A percentile compares a stretch with the other conserved stretches of the same genome.
Conservation (phyloP, 2,329 filamentous ascomycete genomes). For the Colletotrichum tropicicola region DNA sequence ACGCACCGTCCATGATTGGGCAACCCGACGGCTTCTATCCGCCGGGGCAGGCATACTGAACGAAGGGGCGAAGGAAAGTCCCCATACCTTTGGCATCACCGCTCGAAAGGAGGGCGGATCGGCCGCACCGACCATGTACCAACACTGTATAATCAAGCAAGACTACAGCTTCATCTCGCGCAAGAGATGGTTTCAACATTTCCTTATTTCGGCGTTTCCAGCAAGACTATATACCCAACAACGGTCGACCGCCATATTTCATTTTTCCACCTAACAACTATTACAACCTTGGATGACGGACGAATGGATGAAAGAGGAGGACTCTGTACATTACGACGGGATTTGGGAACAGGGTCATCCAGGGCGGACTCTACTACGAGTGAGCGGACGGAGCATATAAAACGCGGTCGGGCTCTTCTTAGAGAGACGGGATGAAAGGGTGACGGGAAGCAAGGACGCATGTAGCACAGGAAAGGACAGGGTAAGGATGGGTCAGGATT, state of each 20-base stretch:
- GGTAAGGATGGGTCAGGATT: neutral
- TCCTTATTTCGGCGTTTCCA: slow-evolving; percentile 5
- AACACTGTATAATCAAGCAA: neutral
- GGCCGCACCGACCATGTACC: neutral
- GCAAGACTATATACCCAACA: slow-evolving; percentile 28
- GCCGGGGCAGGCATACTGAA: slow-evolving; percentile 23
- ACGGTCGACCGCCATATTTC: slow-evolving; percentile 12
- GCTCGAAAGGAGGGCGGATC: too few relatives aligned
- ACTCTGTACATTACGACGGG: slow-evolving; percentile 7
- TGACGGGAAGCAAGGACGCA: neutral
- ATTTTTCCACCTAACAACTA: neutral
- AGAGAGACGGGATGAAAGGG: slow-evolving; percentile 6
- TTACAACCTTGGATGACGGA: neutral
- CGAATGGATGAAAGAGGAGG: slow-evolving; percentile 7
- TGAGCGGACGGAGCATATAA: neutral
- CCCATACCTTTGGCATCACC: too few relatives aligned
- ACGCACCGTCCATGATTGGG: slow-evolving; percentile 14
- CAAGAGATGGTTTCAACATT: slow-evolving; percentile 7
- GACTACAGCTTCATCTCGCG: slow-evolving; percentile 10
- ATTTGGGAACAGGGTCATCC: neutral
- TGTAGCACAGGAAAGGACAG: neutral
- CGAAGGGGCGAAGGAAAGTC: too few relatives aligned
- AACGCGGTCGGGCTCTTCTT: slow-evolving; percentile 14
- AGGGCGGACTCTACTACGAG: slow-evolving; percentile 1
- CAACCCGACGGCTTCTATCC: slow-evolving; percentile 18